Percentiles rank a stretch among this genome's conserved stretches.
These are phyloP conservation scores for Bruguiera hainesii DNA, from an alignment of 441 rosid genomes.

Conservation along the genomic window DNA sequence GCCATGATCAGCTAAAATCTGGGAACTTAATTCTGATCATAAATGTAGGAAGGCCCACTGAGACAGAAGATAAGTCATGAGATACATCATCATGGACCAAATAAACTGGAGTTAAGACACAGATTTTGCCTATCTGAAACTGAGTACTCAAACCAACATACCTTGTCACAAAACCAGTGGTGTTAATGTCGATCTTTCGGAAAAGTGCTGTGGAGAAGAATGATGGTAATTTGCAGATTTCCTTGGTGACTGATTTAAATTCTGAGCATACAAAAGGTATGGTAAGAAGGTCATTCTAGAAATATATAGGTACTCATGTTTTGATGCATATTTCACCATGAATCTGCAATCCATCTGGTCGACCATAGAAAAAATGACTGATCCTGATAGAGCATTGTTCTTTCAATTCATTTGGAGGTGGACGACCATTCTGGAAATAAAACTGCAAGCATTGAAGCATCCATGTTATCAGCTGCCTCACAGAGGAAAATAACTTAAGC, in stretches of 20 bases:
- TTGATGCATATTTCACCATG: slow-evolving; percentile 49
- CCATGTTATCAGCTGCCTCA: slow-evolving; percentile 15
- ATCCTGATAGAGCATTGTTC: slow-evolving; percentile 71
- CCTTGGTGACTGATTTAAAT: slow-evolving; percentile 81
- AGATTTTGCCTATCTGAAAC: background rate
- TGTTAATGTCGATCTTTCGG: slow-evolving; percentile 67
- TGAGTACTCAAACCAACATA: slow-evolving; percentile 24
- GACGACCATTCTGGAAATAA: slow-evolving; percentile 90
- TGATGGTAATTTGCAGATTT: slow-evolving; percentile 96
- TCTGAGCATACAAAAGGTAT: slow-evolving; percentile 40
- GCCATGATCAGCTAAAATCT: background rate
- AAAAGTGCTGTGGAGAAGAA: slow-evolving; percentile 82
- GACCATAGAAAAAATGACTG: slow-evolving; percentile 71
- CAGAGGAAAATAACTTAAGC: slow-evolving; percentile 1
- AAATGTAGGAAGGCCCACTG: background rate
- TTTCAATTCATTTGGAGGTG: slow-evolving; percentile 77
- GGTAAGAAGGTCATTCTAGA: slow-evolving; percentile 18
- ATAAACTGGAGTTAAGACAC: no score
- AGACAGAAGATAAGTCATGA: background rate
- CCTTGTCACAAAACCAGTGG: slow-evolving; percentile 73
- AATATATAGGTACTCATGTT: slow-evolving; percentile 3
- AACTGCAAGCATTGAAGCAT: slow-evolving; percentile 49
- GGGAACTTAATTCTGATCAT: background rate
- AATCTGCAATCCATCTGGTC: slow-evolving; percentile 68
- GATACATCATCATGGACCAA: no score